Conservation (phyloP, 441 rosid species). For the Erysimum cheiri region DNA sequence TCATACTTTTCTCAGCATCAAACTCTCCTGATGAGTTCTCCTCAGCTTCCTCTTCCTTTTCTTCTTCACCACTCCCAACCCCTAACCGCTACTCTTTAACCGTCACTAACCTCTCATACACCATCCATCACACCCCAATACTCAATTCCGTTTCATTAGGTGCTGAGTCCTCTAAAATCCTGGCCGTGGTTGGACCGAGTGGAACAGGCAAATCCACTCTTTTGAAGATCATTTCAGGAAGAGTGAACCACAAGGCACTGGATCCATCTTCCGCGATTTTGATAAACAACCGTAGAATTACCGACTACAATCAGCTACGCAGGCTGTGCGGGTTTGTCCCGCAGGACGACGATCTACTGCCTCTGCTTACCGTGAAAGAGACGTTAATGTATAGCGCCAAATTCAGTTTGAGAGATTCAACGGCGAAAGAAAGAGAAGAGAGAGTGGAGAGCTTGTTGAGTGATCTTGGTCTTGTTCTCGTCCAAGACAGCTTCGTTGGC, state of each 20-base stretch:
- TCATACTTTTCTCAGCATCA: conserved; percentile 71
- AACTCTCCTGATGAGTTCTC: conserved; percentile 61
- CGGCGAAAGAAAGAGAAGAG: conserved; percentile 48
- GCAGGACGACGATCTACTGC: conserved; percentile 65
- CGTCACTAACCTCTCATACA: conserved; percentile 72
- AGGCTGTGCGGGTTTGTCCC: conserved; percentile 69
- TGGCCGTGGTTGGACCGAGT: conserved; percentile 71
- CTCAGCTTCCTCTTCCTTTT: conserved; percentile 69
- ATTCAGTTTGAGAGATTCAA: conserved; percentile 56
- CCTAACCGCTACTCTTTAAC: conserved; percentile 43
- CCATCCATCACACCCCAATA: conserved; percentile 46
- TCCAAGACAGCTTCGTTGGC: conserved; percentile 55
- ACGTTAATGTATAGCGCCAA: conserved; percentile 67
- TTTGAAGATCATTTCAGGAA: conserved; percentile 60
- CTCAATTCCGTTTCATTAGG: conserved; percentile 67
- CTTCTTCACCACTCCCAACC: conserved; percentile 46
- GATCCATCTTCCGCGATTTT: conserved; percentile 47
- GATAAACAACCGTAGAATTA: conserved; percentile 45
- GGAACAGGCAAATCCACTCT: conserved; percentile 76
- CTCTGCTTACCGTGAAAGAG: conserved; percentile 69
- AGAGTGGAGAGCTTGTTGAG: conserved; percentile 59
- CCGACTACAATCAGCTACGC: conserved; percentile 53
- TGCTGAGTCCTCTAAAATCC: conserved; percentile 58
- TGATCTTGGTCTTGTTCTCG: conserved; percentile 58
- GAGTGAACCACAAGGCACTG: conserved; percentile 55